These are phyloP conservation scores for Jacaranda copaia DNA, from an alignment of 257 asterid species.

Conservation along the genomic window DNA sequence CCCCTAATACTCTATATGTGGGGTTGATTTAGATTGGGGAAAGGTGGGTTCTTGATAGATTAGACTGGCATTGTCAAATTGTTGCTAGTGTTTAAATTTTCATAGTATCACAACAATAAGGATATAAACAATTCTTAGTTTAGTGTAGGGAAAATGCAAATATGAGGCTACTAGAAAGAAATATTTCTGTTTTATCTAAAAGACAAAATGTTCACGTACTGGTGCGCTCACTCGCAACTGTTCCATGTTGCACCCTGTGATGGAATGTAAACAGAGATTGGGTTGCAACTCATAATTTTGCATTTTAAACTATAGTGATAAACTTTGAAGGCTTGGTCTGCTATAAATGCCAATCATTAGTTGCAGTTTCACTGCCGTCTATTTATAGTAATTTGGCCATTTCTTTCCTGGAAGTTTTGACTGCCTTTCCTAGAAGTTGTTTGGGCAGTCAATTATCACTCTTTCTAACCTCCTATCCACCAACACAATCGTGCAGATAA, in stretches of 20 bases:
- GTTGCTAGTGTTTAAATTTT: neutral
- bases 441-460: constrained; percentile 20
- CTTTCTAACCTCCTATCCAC: neutral
- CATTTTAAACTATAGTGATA: neutral
- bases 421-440: neutral
- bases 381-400: constrained; percentile 1
- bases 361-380: neutral
- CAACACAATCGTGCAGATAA: constrained; percentile 40
- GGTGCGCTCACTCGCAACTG: neutral
- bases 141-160: neutral
- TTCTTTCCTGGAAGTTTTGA: neutral
- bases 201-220: neutral
- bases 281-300: neutral
- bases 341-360: neutral
- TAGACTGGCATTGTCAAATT: neutral
- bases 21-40: too few relatives aligned
- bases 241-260: neutral
- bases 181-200: neutral
- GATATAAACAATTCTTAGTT: too few relatives aligned
- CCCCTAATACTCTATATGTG: too few relatives aligned
- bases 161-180: neutral
- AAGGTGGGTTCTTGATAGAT: too few relatives aligned
- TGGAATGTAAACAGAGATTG: neutral
- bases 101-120: neutral
- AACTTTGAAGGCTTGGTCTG: constrained; percentile 22